These are phyloP conservation scores for Candida sanyaensis DNA, from an alignment of 1,139 yeast species.

Conservation along the genomic window DNA sequence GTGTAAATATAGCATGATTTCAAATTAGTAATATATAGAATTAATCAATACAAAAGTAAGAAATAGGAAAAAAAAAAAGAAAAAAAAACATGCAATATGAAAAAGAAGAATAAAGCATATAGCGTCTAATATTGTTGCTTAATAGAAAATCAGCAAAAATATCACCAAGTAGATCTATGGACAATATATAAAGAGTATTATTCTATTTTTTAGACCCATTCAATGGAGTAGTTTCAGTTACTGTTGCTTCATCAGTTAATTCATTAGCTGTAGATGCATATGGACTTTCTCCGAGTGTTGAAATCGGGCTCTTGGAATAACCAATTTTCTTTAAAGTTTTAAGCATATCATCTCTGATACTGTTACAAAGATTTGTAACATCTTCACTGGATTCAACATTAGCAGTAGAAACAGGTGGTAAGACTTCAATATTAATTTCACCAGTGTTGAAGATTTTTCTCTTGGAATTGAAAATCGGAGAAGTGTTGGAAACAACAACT, in stretches of 20 bases:
- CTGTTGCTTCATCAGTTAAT: conserved; percentile 18
- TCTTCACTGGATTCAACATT: conserved; percentile 59
- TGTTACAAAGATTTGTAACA: conserved; percentile 49
- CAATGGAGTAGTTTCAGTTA: conserved; percentile 23
- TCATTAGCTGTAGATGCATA: conserved; percentile 10
- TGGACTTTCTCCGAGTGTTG: conserved; percentile 12
- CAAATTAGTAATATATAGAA: background rate
- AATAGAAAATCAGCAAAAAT: background rate
- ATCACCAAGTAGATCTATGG: background rate
- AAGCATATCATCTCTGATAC: conserved; percentile 37
- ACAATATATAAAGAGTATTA: background rate
- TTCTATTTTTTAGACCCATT: conserved; percentile 3
- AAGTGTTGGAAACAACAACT: conserved; percentile 81
- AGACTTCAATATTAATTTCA: conserved; percentile 61
- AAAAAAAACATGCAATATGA: too few relatives aligned
- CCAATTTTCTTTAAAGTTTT: conserved; percentile 33
- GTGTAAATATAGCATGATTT: too few relatives aligned
- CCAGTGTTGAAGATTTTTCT: conserved; percentile 60
- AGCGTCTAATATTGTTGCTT: too few relatives aligned
- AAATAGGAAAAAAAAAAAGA: background rate
- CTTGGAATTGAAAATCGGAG: conserved; percentile 66
- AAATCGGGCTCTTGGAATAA: conserved; percentile 23
- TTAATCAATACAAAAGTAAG: background rate
- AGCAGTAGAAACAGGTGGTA: conserved; percentile 65
- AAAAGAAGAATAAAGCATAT: too few relatives aligned